Evolutionary conservation across 1,139 yeast genomes (phyloP).

Genomic region (Insectozyma bohioensis): DNA sequence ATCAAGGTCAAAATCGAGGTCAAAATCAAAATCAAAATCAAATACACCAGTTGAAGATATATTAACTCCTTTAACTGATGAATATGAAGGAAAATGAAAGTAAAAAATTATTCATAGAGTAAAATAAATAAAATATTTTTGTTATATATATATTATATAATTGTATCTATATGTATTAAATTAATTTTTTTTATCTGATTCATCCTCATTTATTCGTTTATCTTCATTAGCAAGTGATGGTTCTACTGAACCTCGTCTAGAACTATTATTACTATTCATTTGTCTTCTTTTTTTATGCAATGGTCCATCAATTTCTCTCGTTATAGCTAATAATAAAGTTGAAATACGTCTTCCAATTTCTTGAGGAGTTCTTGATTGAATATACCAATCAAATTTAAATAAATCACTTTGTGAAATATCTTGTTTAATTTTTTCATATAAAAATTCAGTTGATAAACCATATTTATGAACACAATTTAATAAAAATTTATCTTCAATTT

Average conservation of each 20-base stretch:
- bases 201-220: not conserved
- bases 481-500: constrained; percentile 82
- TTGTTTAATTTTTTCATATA: constrained; percentile 75
- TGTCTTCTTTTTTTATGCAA: constrained; percentile 40
- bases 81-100: constrained; percentile 6
- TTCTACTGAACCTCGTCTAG: constrained; percentile 37
- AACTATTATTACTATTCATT: constrained; percentile 22
- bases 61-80: constrained; percentile 10
- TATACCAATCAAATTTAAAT: constrained; percentile 88
- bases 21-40: constrained; percentile 1
- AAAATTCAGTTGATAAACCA: constrained; percentile 70
- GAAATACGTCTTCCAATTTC: constrained; percentile 82
- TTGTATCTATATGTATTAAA: constrained; percentile 3
- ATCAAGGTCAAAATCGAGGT: too few relatives aligned
- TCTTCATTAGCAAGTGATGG: constrained; percentile 21
- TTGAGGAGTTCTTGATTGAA: constrained; percentile 78
- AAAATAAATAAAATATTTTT: not conserved
- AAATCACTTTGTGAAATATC: constrained; percentile 71
- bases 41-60: constrained; percentile 3
- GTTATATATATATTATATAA: not conserved
- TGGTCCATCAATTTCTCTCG: constrained; percentile 78
- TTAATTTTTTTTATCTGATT: not conserved
- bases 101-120: not conserved
- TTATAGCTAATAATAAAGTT: constrained; percentile 73
- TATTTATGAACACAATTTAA: constrained; percentile 69